Evolutionary conservation across 495 filamentous ascomycete genomes (phyloP).

Genomic region (Platismatia glauca): DNA sequence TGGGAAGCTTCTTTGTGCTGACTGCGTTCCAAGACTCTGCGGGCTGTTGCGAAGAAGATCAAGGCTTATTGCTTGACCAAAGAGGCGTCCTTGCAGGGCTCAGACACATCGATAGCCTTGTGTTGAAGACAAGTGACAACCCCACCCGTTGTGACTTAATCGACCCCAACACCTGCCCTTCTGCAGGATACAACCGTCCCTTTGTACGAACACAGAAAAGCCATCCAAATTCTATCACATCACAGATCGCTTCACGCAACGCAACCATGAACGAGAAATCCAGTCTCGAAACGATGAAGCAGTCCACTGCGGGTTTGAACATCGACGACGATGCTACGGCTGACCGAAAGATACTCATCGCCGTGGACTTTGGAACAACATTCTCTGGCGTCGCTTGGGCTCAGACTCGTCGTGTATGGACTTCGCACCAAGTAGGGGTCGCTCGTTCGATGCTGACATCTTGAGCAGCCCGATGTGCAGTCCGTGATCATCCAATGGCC

Average conservation of each 20-base stretch:
- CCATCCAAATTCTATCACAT: background rate
- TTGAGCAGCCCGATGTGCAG: constrained; percentile 24
- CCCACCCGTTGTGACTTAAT: background rate
- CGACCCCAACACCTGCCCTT: background rate
- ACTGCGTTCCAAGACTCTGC: background rate
- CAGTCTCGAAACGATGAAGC: background rate
- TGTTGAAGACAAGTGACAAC: background rate
- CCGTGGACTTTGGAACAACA: constrained; percentile 35
- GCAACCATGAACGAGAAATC: constrained; percentile 1
- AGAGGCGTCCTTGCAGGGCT: background rate
- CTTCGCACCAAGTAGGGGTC: too few species aligned
- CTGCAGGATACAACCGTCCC: background rate
- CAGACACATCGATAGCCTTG: background rate
- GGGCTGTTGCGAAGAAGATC: background rate
- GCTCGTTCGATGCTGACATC: background rate
- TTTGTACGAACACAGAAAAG: background rate
- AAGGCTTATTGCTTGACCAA: background rate
- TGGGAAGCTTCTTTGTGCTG: background rate
- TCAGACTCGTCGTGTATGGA: constrained; percentile 28
- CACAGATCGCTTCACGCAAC: background rate
- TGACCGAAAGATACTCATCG: constrained; percentile 25
- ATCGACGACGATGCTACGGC: constrained; percentile 19
- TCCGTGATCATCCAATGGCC: constrained; percentile 27
- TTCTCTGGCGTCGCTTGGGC: constrained; percentile 46
- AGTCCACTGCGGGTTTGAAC: constrained; percentile 3